Evolutionary conservation across 2,329 filamentous ascomycete species (phyloP).

Genomic region (Cryphonectria nitschkei): DNA sequence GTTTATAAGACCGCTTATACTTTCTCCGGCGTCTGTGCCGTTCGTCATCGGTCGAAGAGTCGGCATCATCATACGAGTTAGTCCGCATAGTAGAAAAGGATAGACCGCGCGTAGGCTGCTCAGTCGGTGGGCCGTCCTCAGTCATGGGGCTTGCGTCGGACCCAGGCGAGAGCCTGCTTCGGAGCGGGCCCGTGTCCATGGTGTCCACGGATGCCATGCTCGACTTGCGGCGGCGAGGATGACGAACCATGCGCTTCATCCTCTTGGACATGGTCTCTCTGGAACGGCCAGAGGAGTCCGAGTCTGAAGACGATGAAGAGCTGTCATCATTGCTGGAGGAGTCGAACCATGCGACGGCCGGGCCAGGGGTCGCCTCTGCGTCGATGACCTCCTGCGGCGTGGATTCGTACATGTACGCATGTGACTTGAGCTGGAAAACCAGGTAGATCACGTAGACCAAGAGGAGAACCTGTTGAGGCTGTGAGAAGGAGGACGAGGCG

Average conservation of each 20-base stretch:
- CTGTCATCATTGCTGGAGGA: constrained; percentile 62
- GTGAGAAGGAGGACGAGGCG: constrained; percentile 28
- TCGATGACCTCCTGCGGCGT: constrained; percentile 93
- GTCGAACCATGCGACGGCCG: constrained; percentile 80
- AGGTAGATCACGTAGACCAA: constrained; percentile 84
- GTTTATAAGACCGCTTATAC: constrained; percentile 44
- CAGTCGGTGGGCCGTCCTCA: constrained; percentile 46
- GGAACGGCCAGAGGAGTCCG: constrained; percentile 66
- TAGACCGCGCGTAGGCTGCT: constrained; percentile 41
- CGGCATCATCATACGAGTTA: constrained; percentile 41
- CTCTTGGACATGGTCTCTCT: constrained; percentile 70
- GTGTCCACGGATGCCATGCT: constrained; percentile 72
- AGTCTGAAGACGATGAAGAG: constrained; percentile 67
- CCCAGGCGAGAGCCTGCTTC: constrained; percentile 48
- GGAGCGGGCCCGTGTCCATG: constrained; percentile 36
- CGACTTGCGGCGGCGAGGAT: constrained; percentile 74
- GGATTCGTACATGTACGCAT: constrained; percentile 89
- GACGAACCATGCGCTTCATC: constrained; percentile 75
- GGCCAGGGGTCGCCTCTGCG: constrained; percentile 84
- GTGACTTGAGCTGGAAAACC: constrained; percentile 88
- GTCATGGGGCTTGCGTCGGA: constrained; percentile 39
- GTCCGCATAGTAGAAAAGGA: constrained; percentile 37
- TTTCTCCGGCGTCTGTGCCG: constrained; percentile 40
- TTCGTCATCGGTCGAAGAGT: constrained; percentile 53
- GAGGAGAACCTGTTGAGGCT: constrained; percentile 63